Base-by-base conservation (phyloP, 345 rosid genomes). In the Camelina hispida region DNA sequence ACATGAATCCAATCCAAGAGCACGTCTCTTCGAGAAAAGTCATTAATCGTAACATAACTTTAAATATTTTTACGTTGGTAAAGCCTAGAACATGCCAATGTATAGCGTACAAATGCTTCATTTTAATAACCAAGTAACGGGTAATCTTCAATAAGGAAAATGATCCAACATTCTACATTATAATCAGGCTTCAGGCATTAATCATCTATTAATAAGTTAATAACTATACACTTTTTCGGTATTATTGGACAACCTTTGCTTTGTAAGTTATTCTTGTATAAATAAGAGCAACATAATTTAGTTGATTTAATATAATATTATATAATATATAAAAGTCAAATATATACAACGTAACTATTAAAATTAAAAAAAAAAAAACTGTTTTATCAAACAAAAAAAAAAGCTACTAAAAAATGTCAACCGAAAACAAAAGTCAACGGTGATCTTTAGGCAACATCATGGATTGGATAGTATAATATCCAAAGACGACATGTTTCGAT, bases 1-100 rank as follows among this genome's bases (percentile, higher is more conserved):
- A 52, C 63, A 68, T 61, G 74, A 18, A 30, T 60, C 50, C 69
- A 22, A 69, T 35, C 38, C 4, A 43, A 62, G 54, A 34, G 44
- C 79, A 76, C 79, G 79, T 76, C 80, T 55, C 59, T 69, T 34
- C 23, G 34, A 62, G 51, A 35, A 28, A 17, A 54, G 25, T 62
- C 66, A 15, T 62, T 30, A 62, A 59, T 23, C 22, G 50, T 0
- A 30, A 61, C 55, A 42, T 20, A 60, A 20, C 7, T 52, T 44
- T 42, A 2, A 25, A 40, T 61, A 30, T 25, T 68, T 38, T 59
- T 52, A 60, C 56, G 30, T 50, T 17, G 38, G 63, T 28, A 8
- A 50, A 38, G 68, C 78, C 51, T 57, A 37, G 25, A 38, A 37
- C 30, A 48, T 67, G 43, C 67, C 61, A 47, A 8, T 7, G 37